Evolutionary conservation across 805 yeast species (phyloP), one percentile per base, ranked within the genome.

Genomic region (Barnettozyma vustinii): DNA sequence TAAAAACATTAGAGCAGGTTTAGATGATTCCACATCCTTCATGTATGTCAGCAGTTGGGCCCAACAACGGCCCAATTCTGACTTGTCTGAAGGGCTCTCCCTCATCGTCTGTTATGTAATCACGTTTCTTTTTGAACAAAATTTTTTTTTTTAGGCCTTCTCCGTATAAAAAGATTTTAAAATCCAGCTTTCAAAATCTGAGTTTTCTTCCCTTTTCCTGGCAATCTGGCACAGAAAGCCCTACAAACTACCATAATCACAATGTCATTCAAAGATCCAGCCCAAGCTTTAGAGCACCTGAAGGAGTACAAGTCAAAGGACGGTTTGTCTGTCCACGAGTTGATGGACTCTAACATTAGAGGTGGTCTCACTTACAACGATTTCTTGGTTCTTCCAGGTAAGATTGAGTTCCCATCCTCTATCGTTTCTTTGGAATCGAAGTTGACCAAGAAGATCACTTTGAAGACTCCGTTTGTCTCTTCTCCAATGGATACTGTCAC

Each of bases 401-500:
- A 89, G 75, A 87, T 92, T 64, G 77, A 81, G 62, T 91, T 91
- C 75, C 87, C 97, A 54, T 80, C 97, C 27, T 76, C 84, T 46
- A 72, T 60, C 20, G 97, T 94, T 52, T 71, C 74, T 44, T 76
- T 92, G 67, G 96, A 91, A 60, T 79, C 96, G 56, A 86, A 80
- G 70, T 76, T 94, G 70, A 92, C 99, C 65, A 91, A 86, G 76
- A 86, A 84, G 65, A 94, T 94, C 76, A 71, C 94, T 48, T 77
- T 94, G 71, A 90, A 86, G 76, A 76, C 96, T 42, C 99, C 99
- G 50, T 89, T 94, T 59, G 92, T 94, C 52, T 92, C 98, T 19
- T 89, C 98, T 63, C 99, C 99, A 60, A 94, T 94, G 99, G 99
- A 94, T 74, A 94, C 99, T 44, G 99, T 94, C 58, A 94, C 99